Conservation (phyloP, 208 protist genomes). For the Leishmania mexicana region DNA sequence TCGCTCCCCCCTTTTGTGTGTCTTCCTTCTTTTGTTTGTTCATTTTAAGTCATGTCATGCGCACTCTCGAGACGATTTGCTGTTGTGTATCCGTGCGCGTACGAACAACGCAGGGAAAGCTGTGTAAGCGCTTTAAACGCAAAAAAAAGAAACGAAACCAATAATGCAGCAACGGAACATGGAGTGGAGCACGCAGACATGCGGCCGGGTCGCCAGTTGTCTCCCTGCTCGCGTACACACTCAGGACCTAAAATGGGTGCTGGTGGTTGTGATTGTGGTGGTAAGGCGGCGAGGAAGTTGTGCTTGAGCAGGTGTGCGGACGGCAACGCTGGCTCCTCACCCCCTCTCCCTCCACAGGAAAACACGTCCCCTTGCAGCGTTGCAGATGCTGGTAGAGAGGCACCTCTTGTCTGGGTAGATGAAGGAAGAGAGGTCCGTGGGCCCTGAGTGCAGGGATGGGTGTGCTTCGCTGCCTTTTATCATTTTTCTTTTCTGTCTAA, state of each 20-base stretch:
- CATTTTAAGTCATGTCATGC: conserved; percentile 11
- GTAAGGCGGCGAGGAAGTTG: background rate
- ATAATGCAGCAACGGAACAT: background rate
- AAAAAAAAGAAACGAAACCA: background rate
- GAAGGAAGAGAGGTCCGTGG: no score
- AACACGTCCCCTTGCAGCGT: background rate
- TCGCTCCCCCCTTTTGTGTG: background rate
- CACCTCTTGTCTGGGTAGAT: background rate
- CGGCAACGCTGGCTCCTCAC: background rate
- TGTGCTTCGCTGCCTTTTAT: background rate
- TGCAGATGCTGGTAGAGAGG: background rate
- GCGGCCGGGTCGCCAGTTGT: background rate
- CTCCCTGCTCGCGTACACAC: background rate
- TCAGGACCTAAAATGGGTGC: background rate
- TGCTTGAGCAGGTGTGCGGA: background rate
- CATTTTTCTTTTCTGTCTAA: background rate
- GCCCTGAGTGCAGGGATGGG: background rate
- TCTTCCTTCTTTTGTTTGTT: background rate
- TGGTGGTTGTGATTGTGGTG: background rate
- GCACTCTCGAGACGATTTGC: background rate
- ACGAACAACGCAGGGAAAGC: background rate
- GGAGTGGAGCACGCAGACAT: background rate
- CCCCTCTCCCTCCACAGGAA: background rate
- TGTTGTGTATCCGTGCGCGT: background rate
- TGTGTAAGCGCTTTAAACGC: background rate